Evolutionary conservation across 495 filamentous ascomycete genomes (phyloP), one percentile per base, ranked within the genome.

Genomic region (Talaromyces wortmannii): DNA sequence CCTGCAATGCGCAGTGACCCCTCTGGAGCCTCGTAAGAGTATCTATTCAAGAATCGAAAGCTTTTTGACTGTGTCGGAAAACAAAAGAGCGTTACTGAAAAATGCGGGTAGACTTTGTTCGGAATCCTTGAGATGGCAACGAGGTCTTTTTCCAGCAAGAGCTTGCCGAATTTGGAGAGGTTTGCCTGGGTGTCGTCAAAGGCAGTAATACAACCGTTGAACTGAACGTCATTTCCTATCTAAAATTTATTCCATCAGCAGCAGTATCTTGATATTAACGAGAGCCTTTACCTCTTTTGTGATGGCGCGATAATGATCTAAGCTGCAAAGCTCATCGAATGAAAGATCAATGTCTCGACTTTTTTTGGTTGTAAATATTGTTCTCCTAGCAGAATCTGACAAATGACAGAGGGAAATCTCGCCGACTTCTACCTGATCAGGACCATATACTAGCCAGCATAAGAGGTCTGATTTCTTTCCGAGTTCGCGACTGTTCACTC

Each of bases 401-500:
- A 75, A 50, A 16, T 75, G 76, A 55, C 70, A 72, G 11, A 81
- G 54, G 17, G 65, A 68, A 29, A 69, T 64, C 23, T 57, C n/a
- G 5, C 77, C 78, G 31, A 78, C 53, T 0, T 58, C 47, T 15
- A 56, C 60, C 17, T 60, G 67, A 1, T 69, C 56, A n/a, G 63
- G 54, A 2, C 77, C 78, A 55, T 70, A 74, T 53, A 56, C 71
- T 18, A 74, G 58, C 8, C 58, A 52, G 33, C 36, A 47, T 7
- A 53, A 47, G 3, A 47, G n/a, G 17, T 57, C 31, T 30, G 12
- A 10, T 50, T 16, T 45, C 6, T 45, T 33, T 8, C 42, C 6
- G 16, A 53, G 42, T 45, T 53, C 6, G 8, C 52, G 52, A 0
- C n/a, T 6, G 32, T 42, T 30, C 15, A 46, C 10, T 16, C 31